Base-by-base conservation (phyloP, 2,329 filamentous ascomycete species). In the Phaeosphaeriaceae sp. region DNA sequence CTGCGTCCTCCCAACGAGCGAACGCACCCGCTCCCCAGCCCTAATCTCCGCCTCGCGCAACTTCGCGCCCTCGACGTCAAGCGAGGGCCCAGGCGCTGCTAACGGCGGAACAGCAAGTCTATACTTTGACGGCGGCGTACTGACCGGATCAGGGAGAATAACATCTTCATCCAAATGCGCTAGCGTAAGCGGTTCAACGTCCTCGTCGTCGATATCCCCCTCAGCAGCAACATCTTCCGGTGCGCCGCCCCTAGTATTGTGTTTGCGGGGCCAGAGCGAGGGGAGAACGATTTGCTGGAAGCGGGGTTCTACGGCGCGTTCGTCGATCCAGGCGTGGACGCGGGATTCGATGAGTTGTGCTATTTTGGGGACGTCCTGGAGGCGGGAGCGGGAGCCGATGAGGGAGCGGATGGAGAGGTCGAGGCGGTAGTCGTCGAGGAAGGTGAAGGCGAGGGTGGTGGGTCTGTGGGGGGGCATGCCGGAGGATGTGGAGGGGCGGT, bases 371-470 rank as follows among this genome's bases (percentile, higher is more conserved):
- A 95, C 89, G 69, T 95, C 90, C 67, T 94, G 89, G 3, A 95
- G 76, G 13, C 89, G 81, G 3, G 87, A 89, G n/a, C 90, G 83
- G 50, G 87, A 90, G 29, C 90, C 90, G 4, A 95, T 83, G 12
- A 94, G 80, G 44, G 88, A 92, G 54, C 89, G 83, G 21, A 93
- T 89, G 3, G 87, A 90, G 56, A 95, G 87, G 71, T 94, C 90
- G 16, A 95, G 81, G 20, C 90, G 81, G 75, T 95, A 95, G 75
- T 94, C 90, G 70, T 93, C 89, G 28, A 93, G 81, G 68, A 99
- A 99, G 48, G 91, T 95, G 74, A 99, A 97, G 0, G 90, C 90
- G 72, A 99, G 88, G 69, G 92, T 95, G 3, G 94, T 96, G 3
- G 89, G 89, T 3, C 76, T 50, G 70, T 73, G 56, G 60, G 68